Evolutionary conservation across 2,329 filamentous ascomycete genomes (phyloP).

Genomic region (Fusarium pilosicola): DNA sequence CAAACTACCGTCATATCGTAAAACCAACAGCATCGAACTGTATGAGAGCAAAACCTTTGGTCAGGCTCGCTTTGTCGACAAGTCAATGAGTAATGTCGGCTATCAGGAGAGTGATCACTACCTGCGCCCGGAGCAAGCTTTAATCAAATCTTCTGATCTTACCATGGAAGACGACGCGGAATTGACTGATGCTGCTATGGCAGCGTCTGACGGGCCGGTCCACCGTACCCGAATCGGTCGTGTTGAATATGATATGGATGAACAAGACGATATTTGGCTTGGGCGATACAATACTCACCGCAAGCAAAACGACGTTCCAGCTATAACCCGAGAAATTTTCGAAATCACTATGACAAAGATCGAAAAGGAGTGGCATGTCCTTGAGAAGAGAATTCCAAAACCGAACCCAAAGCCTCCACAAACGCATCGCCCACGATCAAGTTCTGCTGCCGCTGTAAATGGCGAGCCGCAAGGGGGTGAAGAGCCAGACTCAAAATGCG

Average conservation of each 20-base stretch:
- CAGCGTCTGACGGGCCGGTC: conserved; percentile 45
- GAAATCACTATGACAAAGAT: conserved; percentile 99
- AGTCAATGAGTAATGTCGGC: conserved; percentile 93
- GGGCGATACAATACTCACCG: conserved; percentile 83
- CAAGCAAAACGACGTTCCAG: conserved; percentile 77
- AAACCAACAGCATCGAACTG: conserved; percentile 79
- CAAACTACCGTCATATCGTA: conserved; percentile 78
- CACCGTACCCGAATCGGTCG: conserved; percentile 69
- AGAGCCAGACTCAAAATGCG: conserved; percentile 96
- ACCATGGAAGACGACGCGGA: conserved; percentile 70
- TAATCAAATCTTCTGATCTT: conserved; percentile 72
- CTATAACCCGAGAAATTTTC: conserved; percentile 92
- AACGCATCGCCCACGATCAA: conserved; percentile 90
- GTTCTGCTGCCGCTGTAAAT: conserved; percentile 94
- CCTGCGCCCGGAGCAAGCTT: conserved; percentile 76
- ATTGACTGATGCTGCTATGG: conserved; percentile 46
- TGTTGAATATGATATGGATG: conserved; percentile 99
- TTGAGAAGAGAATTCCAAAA: conserved; percentile 97
- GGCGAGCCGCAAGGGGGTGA: conserved; percentile 86
- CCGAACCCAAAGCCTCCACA: conserved; percentile 96
- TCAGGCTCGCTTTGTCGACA: conserved; percentile 91
- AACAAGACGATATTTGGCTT: conserved; percentile 97
- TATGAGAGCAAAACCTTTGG: conserved; percentile 88
- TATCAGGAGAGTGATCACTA: conserved; percentile 96
- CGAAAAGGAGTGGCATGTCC: conserved; percentile 96